A percentile compares a stretch with the other conserved stretches of the same genome.
These are phyloP conservation scores for Leptographium lundbergii DNA, from an alignment of 2,329 filamentous ascomycete genomes.

Conservation along the genomic window DNA sequence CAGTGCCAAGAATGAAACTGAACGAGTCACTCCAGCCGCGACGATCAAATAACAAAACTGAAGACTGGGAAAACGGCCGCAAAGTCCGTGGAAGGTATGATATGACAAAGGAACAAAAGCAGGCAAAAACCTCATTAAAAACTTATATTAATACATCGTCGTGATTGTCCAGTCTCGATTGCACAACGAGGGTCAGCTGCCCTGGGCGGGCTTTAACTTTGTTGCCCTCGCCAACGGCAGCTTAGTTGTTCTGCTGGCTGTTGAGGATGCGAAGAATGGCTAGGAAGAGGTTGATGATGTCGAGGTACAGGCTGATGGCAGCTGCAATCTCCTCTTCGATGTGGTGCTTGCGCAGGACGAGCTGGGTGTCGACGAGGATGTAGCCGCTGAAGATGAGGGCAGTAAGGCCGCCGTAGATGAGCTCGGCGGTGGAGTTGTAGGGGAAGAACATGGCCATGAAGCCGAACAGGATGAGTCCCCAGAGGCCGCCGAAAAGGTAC, in stretches of 20 bases:
- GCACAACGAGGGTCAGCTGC: neutral
- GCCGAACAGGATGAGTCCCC: constrained; percentile 83
- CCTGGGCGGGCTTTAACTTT: no score
- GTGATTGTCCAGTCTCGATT: neutral
- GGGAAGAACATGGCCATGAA: constrained; percentile 90
- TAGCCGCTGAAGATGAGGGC: constrained; percentile 90
- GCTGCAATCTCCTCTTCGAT: constrained; percentile 97
- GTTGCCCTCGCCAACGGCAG: no score
- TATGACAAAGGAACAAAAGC: neutral
- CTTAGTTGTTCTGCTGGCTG: constrained; percentile 84
- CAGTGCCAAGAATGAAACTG: neutral
- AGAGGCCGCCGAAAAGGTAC: constrained; percentile 81
- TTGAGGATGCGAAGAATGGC: constrained; percentile 93
- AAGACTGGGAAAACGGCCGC: neutral
- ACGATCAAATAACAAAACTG: neutral
- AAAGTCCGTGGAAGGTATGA: neutral
- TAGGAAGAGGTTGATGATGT: constrained; percentile 94
- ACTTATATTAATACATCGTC: neutral
- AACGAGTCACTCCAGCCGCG: neutral
- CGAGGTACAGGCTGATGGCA: constrained; percentile 86
- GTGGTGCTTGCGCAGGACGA: constrained; percentile 91
- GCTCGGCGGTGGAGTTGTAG: constrained; percentile 65
- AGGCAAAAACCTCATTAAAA: neutral
- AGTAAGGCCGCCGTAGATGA: constrained; percentile 69
- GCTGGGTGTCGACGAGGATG: constrained; percentile 90